Conservation (phyloP, 192 early-diverging fungal genomes). For the Coemansia biformis region DNA sequence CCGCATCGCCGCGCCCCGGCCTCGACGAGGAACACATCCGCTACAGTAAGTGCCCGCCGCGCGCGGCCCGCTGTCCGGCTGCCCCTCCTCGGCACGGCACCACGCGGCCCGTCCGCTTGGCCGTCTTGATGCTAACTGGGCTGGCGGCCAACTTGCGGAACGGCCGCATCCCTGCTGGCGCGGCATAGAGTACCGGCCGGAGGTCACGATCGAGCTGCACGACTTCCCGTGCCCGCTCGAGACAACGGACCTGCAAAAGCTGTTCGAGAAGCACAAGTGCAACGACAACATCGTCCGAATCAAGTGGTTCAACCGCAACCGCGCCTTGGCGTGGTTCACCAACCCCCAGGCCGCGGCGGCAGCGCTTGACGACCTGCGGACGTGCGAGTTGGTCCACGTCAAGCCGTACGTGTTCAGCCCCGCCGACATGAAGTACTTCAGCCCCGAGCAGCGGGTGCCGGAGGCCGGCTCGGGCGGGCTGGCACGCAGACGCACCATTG, state of each 20-base stretch:
- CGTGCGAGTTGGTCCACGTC: conserved; percentile 44
- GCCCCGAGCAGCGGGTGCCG: conserved; percentile 36
- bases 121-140: no score
- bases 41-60: conserved; percentile 38
- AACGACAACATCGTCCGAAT: conserved; percentile 52
- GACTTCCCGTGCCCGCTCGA: conserved; percentile 48
- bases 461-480: conserved; percentile 29
- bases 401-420: conserved; percentile 39
- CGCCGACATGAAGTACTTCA: conserved; percentile 50
- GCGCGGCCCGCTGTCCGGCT: neutral
- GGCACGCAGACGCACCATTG: conserved; percentile 46
- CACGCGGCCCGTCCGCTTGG: no score
- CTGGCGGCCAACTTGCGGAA: no score
- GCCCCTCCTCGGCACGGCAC: neutral
- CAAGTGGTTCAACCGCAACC: conserved; percentile 53
- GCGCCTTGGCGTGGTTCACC: conserved; percentile 50
- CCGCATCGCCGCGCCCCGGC: conserved; percentile 35
- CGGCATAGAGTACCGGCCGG: conserved; percentile 45
- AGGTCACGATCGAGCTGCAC: conserved; percentile 50
- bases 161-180: no score
- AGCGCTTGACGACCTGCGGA: conserved; percentile 40
- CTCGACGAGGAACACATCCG: conserved; percentile 50
- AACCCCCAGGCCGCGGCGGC: conserved; percentile 33
- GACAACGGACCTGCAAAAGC: conserved; percentile 45
- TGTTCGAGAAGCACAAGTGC: conserved; percentile 41